A percentile compares a stretch with the other conserved stretches of the same genome.
phyloP scores from a whole-genome alignment of 1,139 yeast species.

The Scheffersomyces titani region DNA sequence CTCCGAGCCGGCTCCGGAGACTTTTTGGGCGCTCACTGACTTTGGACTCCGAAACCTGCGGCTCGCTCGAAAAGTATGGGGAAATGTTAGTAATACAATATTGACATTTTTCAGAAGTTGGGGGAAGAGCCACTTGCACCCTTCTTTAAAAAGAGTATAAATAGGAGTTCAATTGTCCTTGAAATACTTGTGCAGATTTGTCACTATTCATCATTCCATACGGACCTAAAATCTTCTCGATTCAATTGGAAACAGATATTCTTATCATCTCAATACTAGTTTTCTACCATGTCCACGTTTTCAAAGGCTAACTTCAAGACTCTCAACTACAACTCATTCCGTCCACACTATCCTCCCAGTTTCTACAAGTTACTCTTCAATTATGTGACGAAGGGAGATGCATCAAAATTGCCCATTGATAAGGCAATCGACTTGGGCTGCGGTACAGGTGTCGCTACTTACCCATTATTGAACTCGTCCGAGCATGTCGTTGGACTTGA shows the following conservation, averaged over 20 bases:
- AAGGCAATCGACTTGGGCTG: constrained; percentile 40
- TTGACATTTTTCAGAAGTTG: background rate
- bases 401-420: constrained; percentile 16
- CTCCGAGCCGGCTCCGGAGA: background rate
- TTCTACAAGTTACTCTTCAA: constrained; percentile 21
- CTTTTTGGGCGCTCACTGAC: background rate
- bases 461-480: constrained; percentile 34
- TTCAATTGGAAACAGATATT: background rate
- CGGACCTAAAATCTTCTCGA: background rate
- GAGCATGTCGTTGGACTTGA: constrained; percentile 36
- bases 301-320: constrained; percentile 61
- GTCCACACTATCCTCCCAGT: constrained; percentile 26
- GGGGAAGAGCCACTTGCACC: background rate
- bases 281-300: constrained; percentile 59
- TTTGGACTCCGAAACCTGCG: background rate
- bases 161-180: background rate
- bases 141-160: background rate
- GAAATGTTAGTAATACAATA: background rate
- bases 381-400: constrained; percentile 20
- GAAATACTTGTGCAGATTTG: background rate
- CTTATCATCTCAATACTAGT: background rate
- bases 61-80: background rate
- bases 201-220: background rate
- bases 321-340: constrained; percentile 55
- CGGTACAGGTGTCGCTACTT: constrained; percentile 44